Percentiles rank a stretch among this genome's conserved stretches.
These are phyloP conservation scores for Fusarium compactum DNA, from an alignment of 2,329 filamentous ascomycete genomes.

Conservation along the genomic window DNA sequence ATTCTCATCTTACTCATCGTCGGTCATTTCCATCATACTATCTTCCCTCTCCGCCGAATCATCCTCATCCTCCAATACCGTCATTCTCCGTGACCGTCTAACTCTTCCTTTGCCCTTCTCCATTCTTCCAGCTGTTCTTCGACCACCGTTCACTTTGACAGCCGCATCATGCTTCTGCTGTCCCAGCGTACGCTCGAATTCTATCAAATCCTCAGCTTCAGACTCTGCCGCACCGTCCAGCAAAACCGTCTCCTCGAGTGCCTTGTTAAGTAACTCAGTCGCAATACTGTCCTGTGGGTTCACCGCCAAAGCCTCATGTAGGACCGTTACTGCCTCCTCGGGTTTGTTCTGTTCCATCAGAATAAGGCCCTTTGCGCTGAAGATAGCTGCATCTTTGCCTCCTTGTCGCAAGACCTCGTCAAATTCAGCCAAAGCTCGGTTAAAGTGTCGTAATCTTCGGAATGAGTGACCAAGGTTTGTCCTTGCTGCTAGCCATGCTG, in stretches of 20 bases:
- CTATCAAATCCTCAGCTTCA: conserved; percentile 59
- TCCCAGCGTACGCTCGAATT: conserved; percentile 66
- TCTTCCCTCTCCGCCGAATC: conserved; percentile 56
- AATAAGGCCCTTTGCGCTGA: conserved; percentile 86
- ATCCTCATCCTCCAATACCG: conserved; percentile 51
- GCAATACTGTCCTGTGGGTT: conserved; percentile 84
- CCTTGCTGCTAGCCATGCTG: conserved; percentile 84
- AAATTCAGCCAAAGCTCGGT: conserved; percentile 82
- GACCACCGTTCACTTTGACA: conserved; percentile 52
- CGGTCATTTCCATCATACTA: conserved; percentile 68
- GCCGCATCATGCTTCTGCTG: conserved; percentile 60
- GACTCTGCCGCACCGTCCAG: conserved; percentile 60
- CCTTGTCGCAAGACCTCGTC: conserved; percentile 88
- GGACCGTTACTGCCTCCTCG: conserved; percentile 81
- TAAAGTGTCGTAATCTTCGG: conserved; percentile 75
- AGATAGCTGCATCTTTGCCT: conserved; percentile 81
- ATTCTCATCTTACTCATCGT: conserved; percentile 57
- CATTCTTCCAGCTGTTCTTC: conserved; percentile 41
- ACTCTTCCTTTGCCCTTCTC: conserved; percentile 62
- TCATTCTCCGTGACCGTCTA: conserved; percentile 49
- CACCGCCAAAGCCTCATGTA: conserved; percentile 87
- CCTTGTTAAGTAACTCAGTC: conserved; percentile 80
- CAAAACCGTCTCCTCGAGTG: conserved; percentile 71
- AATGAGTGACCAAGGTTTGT: conserved; percentile 92
- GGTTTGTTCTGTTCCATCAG: conserved; percentile 80